Conservation (phyloP, 2,329 filamentous ascomycete species). For the Aspergillus jensenii region DNA sequence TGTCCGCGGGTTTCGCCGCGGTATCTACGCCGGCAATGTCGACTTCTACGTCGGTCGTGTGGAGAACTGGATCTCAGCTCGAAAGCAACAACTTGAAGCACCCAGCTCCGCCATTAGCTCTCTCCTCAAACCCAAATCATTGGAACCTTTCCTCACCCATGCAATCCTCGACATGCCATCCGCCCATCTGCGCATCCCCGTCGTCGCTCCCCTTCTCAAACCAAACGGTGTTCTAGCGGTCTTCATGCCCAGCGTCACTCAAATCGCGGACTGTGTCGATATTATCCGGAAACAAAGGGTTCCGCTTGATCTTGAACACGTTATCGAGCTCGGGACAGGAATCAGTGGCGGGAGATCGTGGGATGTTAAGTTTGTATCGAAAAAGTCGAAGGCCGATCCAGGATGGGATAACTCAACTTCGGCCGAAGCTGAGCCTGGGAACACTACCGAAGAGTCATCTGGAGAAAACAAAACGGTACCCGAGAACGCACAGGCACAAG, state of each 20-base stretch:
- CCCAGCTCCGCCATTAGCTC: slow-evolving; percentile 14
- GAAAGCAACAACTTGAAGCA: slow-evolving; percentile 43
- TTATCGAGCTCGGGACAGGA: slow-evolving; percentile 47
- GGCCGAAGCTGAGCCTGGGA: slow-evolving; percentile 6
- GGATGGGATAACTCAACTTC: slow-evolving; percentile 19
- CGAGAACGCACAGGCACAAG: slow-evolving; percentile 4
- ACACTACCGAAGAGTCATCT: slow-evolving; percentile 13
- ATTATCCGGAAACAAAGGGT: slow-evolving; percentile 55
- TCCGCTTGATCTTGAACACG: slow-evolving; percentile 50
- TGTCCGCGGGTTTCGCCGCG: slow-evolving; percentile 66
- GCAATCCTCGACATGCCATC: slow-evolving; percentile 73
- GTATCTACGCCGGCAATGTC: slow-evolving; percentile 68
- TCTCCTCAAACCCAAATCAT: slow-evolving; percentile 7
- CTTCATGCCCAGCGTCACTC: slow-evolving; percentile 76
- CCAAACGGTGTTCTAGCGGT: slow-evolving; percentile 65
- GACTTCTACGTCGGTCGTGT: slow-evolving; percentile 73
- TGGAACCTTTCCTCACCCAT: slow-evolving; percentile 65
- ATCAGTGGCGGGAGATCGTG: slow-evolving; percentile 48
- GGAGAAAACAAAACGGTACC: slow-evolving; percentile 16
- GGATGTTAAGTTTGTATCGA: slow-evolving; percentile 46
- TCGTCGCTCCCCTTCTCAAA: slow-evolving; percentile 55
- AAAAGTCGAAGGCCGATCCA: slow-evolving; percentile 37
- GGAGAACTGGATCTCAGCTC: slow-evolving; percentile 59
- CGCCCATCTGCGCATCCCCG: slow-evolving; percentile 52
- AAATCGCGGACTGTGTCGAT: slow-evolving; percentile 66